phyloP scores from a whole-genome alignment of 2,329 filamentous ascomycete genomes.

The Pyricularia sp. region DNA sequence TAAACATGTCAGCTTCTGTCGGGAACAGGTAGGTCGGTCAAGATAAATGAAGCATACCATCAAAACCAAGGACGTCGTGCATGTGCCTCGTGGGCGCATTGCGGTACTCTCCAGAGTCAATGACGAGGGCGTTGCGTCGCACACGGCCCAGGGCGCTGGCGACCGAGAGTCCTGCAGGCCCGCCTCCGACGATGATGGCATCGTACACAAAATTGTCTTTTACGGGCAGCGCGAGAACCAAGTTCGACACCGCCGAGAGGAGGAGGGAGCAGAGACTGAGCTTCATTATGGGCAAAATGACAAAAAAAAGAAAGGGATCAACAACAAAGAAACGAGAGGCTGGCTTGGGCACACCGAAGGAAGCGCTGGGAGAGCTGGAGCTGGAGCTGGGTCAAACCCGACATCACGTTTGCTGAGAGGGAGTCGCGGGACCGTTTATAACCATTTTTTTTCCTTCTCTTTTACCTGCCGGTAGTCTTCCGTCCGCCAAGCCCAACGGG shows the following conservation, averaged over 20 bases:
- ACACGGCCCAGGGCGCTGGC: constrained; percentile 51
- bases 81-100: constrained; percentile 47
- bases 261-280: not conserved
- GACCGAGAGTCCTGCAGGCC: constrained; percentile 43
- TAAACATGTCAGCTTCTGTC: not conserved
- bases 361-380: not conserved
- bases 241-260: not conserved
- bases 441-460: no score
- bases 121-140: constrained; percentile 41
- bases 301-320: not conserved
- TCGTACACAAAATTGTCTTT: constrained; percentile 27
- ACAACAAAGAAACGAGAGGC: not conserved
- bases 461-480: not conserved
- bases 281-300: not conserved
- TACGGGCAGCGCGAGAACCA: not conserved
- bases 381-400: not conserved
- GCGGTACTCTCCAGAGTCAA: constrained; percentile 50
- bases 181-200: constrained; percentile 48
- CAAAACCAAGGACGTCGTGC: constrained; percentile 52
- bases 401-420: no score
- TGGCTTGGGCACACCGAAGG: not conserved
- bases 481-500: not conserved
- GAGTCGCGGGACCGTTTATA: not conserved
- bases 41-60: constrained; percentile 30
- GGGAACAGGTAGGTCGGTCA: not conserved